A percentile compares a stretch with the other conserved stretches of the same genome.
Conservation (phyloP, 495 filamentous ascomycete species). For the Rusavskia elegans region DNA sequence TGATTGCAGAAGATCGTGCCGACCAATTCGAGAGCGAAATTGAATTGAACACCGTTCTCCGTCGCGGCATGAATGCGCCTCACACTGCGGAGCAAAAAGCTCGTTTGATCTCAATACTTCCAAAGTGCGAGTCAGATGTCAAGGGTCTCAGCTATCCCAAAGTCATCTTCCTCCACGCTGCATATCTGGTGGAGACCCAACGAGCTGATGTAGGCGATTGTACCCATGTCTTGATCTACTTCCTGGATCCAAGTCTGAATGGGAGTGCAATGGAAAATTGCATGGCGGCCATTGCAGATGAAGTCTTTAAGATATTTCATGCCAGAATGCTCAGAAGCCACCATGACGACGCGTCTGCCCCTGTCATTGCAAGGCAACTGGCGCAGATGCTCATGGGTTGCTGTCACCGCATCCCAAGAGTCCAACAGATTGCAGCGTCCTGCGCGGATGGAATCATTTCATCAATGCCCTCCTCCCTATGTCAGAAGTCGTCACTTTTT, state of each 20-base stretch:
- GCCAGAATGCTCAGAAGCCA: conserved; percentile 53
- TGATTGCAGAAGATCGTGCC: conserved; percentile 69
- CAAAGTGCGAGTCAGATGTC: conserved; percentile 59
- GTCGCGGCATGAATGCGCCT: conserved; percentile 63
- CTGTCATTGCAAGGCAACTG: conserved; percentile 75
- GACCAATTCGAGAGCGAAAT: conserved; percentile 88
- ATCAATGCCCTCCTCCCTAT: conserved; percentile 75
- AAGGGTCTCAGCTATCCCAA: conserved; percentile 68
- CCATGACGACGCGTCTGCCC: conserved; percentile 57
- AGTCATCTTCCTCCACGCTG: conserved; percentile 78
- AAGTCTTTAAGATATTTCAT: conserved; percentile 59
- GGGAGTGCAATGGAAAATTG: conserved; percentile 63
- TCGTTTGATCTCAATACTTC: conserved; percentile 52
- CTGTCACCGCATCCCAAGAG: conserved; percentile 78
- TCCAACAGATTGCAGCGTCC: conserved; percentile 66
- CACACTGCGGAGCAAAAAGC: conserved; percentile 68
- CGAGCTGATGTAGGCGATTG: conserved; percentile 73
- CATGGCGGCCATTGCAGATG: conserved; percentile 70
- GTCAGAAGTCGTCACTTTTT: conserved; percentile 78
- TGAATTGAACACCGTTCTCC: conserved; percentile 81
- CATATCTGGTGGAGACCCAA: conserved; percentile 69
- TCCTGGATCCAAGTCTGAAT: conserved; percentile 75
- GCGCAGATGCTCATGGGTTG: conserved; percentile 70
- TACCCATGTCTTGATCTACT: conserved; percentile 76
- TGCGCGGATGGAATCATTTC: conserved; percentile 74